These are phyloP conservation scores for Cajanus cajan DNA, from an alignment of 306 rosid genomes.

Conservation along the genomic window DNA sequence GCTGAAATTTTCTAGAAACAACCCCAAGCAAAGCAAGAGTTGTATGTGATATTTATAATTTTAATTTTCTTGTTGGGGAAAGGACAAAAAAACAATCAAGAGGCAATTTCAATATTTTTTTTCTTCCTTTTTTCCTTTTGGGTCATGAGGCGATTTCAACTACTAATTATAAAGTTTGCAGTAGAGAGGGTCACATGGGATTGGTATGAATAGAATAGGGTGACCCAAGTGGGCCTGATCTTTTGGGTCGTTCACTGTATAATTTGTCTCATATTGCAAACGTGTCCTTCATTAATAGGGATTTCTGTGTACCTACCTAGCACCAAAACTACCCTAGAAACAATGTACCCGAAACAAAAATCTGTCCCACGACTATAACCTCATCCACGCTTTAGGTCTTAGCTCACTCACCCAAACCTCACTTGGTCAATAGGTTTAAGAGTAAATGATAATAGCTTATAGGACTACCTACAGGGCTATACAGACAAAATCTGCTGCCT, in stretches of 20 bases:
- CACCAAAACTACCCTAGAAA: not conserved
- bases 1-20: not conserved
- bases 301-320: not conserved
- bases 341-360: not conserved
- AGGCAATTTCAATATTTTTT: not conserved
- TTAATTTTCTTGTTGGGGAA: not conserved
- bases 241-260: not conserved
- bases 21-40: not conserved
- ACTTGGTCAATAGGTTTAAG: slow-evolving; percentile 7
- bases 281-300: slow-evolving; percentile 25
- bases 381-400: not conserved
- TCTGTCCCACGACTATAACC: not conserved
- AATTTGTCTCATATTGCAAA: slow-evolving; percentile 30
- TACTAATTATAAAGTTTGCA: not conserved
- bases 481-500: not conserved
- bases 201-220: not conserved
- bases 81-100: not conserved
- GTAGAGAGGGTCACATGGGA: slow-evolving; percentile 13
- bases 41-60: not conserved
- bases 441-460: not conserved
- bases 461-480: not conserved
- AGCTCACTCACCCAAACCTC: not conserved
- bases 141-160: not conserved
- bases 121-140: not conserved
- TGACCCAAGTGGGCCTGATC: not conserved